Evolutionary conservation across 306 rosid genomes (phyloP).

Genomic region (Lithocarpus polystachyus): DNA sequence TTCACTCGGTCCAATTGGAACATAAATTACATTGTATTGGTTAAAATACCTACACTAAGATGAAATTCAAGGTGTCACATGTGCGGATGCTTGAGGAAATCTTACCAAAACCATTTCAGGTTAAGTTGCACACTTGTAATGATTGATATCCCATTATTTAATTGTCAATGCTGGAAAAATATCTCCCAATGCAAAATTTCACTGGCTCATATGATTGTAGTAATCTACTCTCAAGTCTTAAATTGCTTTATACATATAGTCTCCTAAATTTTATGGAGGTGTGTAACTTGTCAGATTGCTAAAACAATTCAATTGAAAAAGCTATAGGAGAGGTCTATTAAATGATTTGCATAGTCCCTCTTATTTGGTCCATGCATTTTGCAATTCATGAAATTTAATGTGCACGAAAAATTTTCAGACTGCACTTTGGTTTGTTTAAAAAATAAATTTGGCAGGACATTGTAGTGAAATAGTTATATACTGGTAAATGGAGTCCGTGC

Average conservation of each 20-base stretch:
- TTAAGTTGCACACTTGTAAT: not conserved
- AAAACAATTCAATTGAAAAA: not conserved
- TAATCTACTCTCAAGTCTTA: not conserved
- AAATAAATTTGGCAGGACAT: constrained; percentile 1
- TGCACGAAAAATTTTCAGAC: not conserved
- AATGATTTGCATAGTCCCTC: not conserved
- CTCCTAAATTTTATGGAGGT: not conserved
- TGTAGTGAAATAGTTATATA: constrained; percentile 13
- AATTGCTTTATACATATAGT: not conserved
- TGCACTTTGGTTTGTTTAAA: not conserved
- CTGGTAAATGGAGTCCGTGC: constrained; percentile 44
- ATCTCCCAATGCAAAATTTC: too few relatives aligned
- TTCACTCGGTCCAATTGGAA: not conserved
- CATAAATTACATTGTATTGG: not conserved
- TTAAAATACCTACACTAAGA: not conserved
- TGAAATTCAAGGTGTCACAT: too few relatives aligned
- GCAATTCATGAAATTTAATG: not conserved
- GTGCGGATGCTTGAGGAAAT: not conserved
- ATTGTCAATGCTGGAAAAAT: too few relatives aligned
- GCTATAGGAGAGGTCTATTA: not conserved
- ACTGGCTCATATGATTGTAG: too few relatives aligned
- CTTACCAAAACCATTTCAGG: not conserved
- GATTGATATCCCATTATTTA: too few relatives aligned
- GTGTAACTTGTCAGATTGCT: not conserved
- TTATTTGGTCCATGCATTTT: not conserved